phyloP scores from a whole-genome alignment of 192 early-diverging fungal species.

The Chytriomyces sp. region DNA sequence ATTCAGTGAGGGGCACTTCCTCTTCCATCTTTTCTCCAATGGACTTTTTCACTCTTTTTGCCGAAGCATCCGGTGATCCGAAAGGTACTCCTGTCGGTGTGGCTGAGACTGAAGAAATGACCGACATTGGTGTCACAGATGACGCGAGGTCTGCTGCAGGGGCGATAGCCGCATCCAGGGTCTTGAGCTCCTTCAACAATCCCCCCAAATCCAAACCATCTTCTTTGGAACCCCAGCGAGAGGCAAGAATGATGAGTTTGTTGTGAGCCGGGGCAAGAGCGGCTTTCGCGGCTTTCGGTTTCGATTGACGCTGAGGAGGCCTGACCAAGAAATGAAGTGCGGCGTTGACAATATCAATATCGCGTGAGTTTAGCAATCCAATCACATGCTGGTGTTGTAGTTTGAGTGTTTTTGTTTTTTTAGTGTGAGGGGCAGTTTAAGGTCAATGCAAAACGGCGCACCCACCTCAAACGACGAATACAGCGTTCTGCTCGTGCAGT shows the following conservation, averaged over 20 bases:
- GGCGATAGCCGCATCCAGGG: too few species aligned
- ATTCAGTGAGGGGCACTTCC: too few species aligned
- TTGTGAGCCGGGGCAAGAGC: constrained; percentile 59
- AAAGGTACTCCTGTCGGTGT: too few species aligned
- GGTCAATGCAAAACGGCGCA: constrained; percentile 21
- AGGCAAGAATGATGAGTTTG: constrained; percentile 58
- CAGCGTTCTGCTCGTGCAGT: constrained; percentile 90
- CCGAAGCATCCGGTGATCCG: too few species aligned
- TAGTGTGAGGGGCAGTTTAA: not conserved
- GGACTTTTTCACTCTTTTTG: too few species aligned
- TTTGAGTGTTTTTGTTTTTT: not conserved
- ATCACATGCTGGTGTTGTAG: not conserved
- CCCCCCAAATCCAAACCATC: constrained; percentile 51
- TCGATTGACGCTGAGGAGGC: constrained; percentile 86
- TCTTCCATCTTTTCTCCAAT: too few species aligned
- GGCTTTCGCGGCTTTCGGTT: constrained; percentile 61
- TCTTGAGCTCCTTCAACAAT: constrained; percentile 34
- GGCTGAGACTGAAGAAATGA: too few species aligned
- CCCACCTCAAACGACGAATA: constrained; percentile 91
- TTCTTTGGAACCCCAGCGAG: constrained; percentile 63
- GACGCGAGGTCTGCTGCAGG: not conserved
- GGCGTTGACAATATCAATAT: constrained; percentile 78
- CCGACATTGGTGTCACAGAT: too few species aligned
- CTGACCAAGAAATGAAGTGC: constrained; percentile 80
- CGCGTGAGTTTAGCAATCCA: constrained; percentile 74